Percentiles rank a stretch among this genome's conserved stretches.
Evolutionary conservation across 2,329 filamentous ascomycete species (phyloP).

Genomic region (Lecanicillium sp.): DNA sequence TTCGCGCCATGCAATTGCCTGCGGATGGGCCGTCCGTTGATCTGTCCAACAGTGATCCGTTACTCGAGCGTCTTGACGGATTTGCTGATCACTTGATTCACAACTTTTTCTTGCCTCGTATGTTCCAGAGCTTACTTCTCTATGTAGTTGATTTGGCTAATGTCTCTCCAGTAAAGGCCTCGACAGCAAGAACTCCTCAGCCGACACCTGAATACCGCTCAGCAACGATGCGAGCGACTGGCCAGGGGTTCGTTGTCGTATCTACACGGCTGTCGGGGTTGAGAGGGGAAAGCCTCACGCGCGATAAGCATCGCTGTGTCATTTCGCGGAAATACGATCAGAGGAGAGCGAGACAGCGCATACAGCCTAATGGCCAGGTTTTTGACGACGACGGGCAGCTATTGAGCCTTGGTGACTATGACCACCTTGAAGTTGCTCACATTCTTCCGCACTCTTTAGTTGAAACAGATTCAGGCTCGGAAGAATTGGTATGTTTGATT

Average conservation of each 20-base stretch:
- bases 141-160: too few species aligned
- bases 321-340: constrained; percentile 9
- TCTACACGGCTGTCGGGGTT: constrained; percentile 6
- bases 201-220: constrained; percentile 8
- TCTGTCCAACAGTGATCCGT: background rate
- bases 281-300: constrained; percentile 7
- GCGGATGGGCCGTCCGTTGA: background rate
- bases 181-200: constrained; percentile 6
- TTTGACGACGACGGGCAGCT: constrained; percentile 9
- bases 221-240: background rate
- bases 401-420: constrained; percentile 5
- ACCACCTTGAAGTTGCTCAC: constrained; percentile 11
- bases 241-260: constrained; percentile 5
- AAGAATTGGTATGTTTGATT: constrained; percentile 8
- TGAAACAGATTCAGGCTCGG: constrained; percentile 2
- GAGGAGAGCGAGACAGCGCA: constrained; percentile 2
- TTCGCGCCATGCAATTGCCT: background rate
- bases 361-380: background rate
- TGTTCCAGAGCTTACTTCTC: background rate
- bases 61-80: background rate
- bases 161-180: constrained; percentile 6
- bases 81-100: constrained; percentile 10
- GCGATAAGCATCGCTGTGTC: constrained; percentile 10
- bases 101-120: constrained; percentile 10
- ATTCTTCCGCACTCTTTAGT: constrained; percentile 11